A percentile compares a stretch with the other conserved stretches of the same genome.
These are phyloP conservation scores for Phytophthora pluvialis DNA, from an alignment of 352 stramenopile genomes.

Conservation along the genomic window DNA sequence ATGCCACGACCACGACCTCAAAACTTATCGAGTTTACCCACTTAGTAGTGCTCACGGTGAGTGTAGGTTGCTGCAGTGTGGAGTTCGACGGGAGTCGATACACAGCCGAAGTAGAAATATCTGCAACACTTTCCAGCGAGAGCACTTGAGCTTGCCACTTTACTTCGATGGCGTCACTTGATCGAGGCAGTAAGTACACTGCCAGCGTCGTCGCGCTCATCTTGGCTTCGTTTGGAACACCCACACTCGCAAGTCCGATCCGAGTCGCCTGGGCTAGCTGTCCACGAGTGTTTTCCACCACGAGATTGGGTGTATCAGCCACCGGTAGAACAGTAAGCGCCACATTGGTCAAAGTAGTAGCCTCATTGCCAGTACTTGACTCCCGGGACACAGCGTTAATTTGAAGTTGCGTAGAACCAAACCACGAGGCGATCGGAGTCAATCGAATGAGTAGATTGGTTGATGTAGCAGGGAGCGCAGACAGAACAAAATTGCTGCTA, in stretches of 20 bases:
- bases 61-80: constrained; percentile 31
- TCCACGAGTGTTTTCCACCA: constrained; percentile 46
- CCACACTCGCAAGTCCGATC: constrained; percentile 46
- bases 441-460: constrained; percentile 38
- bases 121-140: constrained; percentile 28
- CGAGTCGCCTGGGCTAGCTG: constrained; percentile 36
- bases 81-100: constrained; percentile 42
- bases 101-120: constrained; percentile 38
- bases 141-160: constrained; percentile 47
- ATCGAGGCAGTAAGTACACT: constrained; percentile 45
- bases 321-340: constrained; percentile 45
- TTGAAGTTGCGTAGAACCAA: constrained; percentile 40
- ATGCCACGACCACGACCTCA: constrained; percentile 42
- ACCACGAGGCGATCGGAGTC: constrained; percentile 35
- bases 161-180: constrained; percentile 37
- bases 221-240: constrained; percentile 40
- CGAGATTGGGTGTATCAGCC: constrained; percentile 44
- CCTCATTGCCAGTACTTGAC: constrained; percentile 23
- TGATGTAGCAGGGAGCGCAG: constrained; percentile 13
- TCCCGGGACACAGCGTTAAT: constrained; percentile 49
- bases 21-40: constrained; percentile 42
- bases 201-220: constrained; percentile 36
- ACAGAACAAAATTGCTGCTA: constrained; percentile 37
- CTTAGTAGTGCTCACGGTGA: constrained; percentile 38
- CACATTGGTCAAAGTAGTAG: constrained; percentile 22